phyloP scores from a whole-genome alignment of 805 yeast genomes.

The Pichia membranifaciens region DNA sequence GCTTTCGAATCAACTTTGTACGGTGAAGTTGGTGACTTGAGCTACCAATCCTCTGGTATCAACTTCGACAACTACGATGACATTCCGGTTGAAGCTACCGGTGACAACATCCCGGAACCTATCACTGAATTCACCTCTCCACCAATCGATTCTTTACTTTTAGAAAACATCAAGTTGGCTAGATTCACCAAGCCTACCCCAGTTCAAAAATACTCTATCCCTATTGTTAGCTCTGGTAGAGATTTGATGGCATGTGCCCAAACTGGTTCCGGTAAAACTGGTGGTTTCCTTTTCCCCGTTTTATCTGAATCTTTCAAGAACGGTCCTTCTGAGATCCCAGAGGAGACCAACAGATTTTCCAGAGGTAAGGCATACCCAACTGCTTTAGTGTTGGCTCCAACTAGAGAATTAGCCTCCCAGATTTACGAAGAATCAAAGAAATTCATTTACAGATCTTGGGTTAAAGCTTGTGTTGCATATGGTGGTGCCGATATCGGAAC shows the following conservation, averaged over 20 bases:
- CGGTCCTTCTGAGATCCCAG: conserved; percentile 68
- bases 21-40: conserved; percentile 71
- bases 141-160: conserved; percentile 79
- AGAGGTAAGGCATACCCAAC: conserved; percentile 88
- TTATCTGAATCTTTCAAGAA: conserved; percentile 80
- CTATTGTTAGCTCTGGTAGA: conserved; percentile 61
- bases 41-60: conserved; percentile 90
- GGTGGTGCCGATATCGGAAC: conserved; percentile 95
- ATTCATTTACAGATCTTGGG: conserved; percentile 98
- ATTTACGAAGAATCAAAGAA: conserved; percentile 93
- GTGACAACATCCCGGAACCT: conserved; percentile 92
- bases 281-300: conserved; percentile 98
- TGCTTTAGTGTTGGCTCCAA: conserved; percentile 93
- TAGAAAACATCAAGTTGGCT: conserved; percentile 81
- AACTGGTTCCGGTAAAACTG: conserved; percentile 99
- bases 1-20: conserved; percentile 72
- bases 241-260: conserved; percentile 95
- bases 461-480: conserved; percentile 89
- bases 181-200: conserved; percentile 96
- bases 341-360: conserved; percentile 42
- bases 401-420: conserved; percentile 98
- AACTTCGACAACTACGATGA: conserved; percentile 98
- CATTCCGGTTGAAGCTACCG: conserved; percentile 96
- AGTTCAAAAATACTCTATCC: conserved; percentile 87
- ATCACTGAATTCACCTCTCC: conserved; percentile 83